Evolutionary conservation across 768 basidiomycete species (phyloP).

Genomic region (Dentipellis fragilis): DNA sequence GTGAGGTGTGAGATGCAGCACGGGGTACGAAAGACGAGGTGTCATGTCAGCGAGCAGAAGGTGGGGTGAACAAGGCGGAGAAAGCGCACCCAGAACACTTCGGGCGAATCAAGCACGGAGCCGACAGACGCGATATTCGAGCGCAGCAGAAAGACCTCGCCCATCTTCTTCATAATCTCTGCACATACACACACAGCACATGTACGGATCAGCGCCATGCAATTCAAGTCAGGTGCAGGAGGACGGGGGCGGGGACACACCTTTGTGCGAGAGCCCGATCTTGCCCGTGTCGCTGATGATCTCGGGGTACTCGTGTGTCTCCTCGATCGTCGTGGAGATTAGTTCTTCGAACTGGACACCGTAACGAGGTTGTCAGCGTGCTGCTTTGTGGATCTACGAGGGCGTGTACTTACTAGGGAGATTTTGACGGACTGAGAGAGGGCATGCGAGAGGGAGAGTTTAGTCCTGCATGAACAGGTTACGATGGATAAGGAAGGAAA

Average conservation of each 20-base stretch:
- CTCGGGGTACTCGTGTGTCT: conserved; percentile 94
- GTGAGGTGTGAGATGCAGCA: too few relatives aligned
- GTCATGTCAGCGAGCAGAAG: neutral
- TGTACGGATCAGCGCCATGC: too few relatives aligned
- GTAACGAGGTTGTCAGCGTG: neutral
- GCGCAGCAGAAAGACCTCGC: conserved; percentile 84
- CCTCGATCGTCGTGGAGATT: conserved; percentile 88
- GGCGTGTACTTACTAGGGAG: conserved; percentile 52
- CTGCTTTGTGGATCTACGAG: neutral
- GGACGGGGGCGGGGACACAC: conserved; percentile 22
- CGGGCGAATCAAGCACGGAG: conserved; percentile 93
- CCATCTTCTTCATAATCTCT: conserved; percentile 98
- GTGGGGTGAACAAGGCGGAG: conserved; percentile 39
- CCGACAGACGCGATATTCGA: conserved; percentile 95
- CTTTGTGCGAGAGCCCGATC: conserved; percentile 83
- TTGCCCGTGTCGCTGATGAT: conserved; percentile 90
- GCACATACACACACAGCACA: too few relatives aligned
- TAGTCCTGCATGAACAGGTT: conserved; percentile 55
- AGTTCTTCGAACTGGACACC: conserved; percentile 72
- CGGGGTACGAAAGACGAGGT: neutral
- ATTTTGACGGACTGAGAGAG: conserved; percentile 96
- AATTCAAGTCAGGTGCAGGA: neutral
- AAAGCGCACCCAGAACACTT: conserved; percentile 81
- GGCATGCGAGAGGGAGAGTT: conserved; percentile 89
- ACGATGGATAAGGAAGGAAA: conserved; percentile 6